Evolutionary conservation across 371 early-diverging fungal species (phyloP).

Genomic region (Lichtheimia corymbifera): DNA sequence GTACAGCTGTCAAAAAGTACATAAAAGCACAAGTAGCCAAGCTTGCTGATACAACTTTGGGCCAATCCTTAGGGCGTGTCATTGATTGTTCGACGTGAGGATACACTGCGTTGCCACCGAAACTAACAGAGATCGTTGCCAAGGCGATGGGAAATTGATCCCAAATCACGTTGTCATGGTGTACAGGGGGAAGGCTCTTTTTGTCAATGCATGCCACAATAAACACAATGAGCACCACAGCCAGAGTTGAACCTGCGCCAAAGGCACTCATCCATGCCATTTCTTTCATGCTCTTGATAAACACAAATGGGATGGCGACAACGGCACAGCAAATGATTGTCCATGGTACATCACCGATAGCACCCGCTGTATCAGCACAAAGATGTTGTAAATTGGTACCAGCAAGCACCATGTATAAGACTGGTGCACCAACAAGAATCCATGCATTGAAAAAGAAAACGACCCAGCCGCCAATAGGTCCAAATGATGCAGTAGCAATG

Average conservation of each 20-base stretch:
- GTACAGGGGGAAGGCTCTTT: constrained; percentile 15
- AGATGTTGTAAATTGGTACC: constrained; percentile 52
- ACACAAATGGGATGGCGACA: constrained; percentile 53
- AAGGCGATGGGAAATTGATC: constrained; percentile 60
- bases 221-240: constrained; percentile 44
- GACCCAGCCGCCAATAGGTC: constrained; percentile 24
- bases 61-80: constrained; percentile 76
- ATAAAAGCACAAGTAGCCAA: constrained; percentile 71
- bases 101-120: constrained; percentile 80
- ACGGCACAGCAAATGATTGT: constrained; percentile 63
- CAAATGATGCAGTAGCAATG: constrained; percentile 30
- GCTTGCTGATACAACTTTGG: constrained; percentile 65
- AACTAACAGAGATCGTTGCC: constrained; percentile 73
- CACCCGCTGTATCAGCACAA: constrained; percentile 35
- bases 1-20: constrained; percentile 72
- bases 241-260: constrained; percentile 53
- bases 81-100: constrained; percentile 86
- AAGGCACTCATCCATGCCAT: constrained; percentile 63
- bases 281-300: constrained; percentile 62
- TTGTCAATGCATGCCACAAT: constrained; percentile 30
- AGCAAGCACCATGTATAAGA: constrained; percentile 58
- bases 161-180: constrained; percentile 45
- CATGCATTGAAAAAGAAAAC: constrained; percentile 58
- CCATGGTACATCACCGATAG: constrained; percentile 49
- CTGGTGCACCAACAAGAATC: constrained; percentile 55